These are phyloP conservation scores for Colletotrichum musae DNA, from an alignment of 2,329 filamentous ascomycete genomes.

Conservation along the genomic window DNA sequence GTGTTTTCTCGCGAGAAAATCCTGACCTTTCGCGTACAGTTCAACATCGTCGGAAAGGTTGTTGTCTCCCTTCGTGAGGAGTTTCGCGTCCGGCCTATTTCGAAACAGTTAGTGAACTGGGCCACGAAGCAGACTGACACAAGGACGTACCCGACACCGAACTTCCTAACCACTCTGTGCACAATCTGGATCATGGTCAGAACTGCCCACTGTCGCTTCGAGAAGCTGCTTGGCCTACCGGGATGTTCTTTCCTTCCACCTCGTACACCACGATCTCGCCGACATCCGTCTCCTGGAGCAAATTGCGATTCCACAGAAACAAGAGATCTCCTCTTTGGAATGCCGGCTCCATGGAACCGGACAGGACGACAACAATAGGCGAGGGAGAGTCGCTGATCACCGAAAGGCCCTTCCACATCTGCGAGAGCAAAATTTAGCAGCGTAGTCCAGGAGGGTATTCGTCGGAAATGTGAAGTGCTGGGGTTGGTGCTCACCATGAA, in stretches of 20 bases:
- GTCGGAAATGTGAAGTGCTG: background rate
- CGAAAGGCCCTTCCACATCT: slow-evolving; percentile 91
- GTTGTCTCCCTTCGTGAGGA: slow-evolving; percentile 94
- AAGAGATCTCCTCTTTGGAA: slow-evolving; percentile 82
- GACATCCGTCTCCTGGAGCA: slow-evolving; percentile 68
- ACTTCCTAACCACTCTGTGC: slow-evolving; percentile 87
- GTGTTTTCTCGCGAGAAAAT: slow-evolving; percentile 87
- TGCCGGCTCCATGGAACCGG: slow-evolving; percentile 87
- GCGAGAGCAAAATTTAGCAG: slow-evolving; percentile 12
- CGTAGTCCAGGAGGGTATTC: background rate
- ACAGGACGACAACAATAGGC: slow-evolving; percentile 87
- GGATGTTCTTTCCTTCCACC: slow-evolving; percentile 93
- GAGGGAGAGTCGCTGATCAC: slow-evolving; percentile 82
- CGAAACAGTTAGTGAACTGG: background rate
- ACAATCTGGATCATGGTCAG: slow-evolving; percentile 72
- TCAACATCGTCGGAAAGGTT: slow-evolving; percentile 81
- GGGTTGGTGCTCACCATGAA: slow-evolving; percentile 77
- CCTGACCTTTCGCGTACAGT: slow-evolving; percentile 85
- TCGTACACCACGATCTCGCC: slow-evolving; percentile 79
- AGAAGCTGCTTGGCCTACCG: slow-evolving; percentile 51
- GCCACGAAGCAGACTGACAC: background rate
- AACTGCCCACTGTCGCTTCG: background rate
- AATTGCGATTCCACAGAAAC: slow-evolving; percentile 82
- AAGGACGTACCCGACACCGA: slow-evolving; percentile 67
- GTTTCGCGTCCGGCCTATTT: slow-evolving; percentile 70